Percentiles rank a stretch among this genome's conserved stretches.
These are phyloP conservation scores for Globisporangium uncinulatum DNA, from an alignment of 352 stramenopile species.

Conservation along the genomic window DNA sequence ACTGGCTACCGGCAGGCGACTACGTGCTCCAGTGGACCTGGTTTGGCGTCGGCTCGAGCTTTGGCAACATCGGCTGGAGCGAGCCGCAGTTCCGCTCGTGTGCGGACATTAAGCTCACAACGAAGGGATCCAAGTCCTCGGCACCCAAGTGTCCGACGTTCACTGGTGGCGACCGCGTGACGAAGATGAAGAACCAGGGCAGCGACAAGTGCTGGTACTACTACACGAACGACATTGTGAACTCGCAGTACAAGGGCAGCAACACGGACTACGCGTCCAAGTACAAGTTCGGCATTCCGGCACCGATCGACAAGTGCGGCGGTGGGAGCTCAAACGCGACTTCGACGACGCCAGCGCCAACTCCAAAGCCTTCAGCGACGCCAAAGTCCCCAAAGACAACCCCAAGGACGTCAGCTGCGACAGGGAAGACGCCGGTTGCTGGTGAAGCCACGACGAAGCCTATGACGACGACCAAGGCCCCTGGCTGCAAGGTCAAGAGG, in stretches of 20 bases:
- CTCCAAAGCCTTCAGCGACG: too few relatives aligned
- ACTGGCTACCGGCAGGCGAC: constrained; percentile 39
- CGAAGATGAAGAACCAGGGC: constrained; percentile 27
- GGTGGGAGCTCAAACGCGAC: too few relatives aligned
- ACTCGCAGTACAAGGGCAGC: constrained; percentile 29
- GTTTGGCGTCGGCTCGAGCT: constrained; percentile 37
- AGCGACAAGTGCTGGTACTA: constrained; percentile 55
- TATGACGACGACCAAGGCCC: too few relatives aligned
- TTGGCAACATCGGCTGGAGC: constrained; percentile 39
- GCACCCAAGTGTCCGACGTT: constrained; percentile 36
- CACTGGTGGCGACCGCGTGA: constrained; percentile 45
- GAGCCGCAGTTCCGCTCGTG: constrained; percentile 41
- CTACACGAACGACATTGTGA: constrained; percentile 34
- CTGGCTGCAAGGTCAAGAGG: too few relatives aligned
- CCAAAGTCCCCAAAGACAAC: too few relatives aligned
- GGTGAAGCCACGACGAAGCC: too few relatives aligned
- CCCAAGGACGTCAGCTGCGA: too few relatives aligned
- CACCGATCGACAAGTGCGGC: constrained; percentile 34
- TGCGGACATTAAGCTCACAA: constrained; percentile 46
- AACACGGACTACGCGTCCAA: constrained; percentile 24
- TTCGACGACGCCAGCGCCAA: too few relatives aligned
- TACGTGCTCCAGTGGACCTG: constrained; percentile 60
- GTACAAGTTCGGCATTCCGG: constrained; percentile 47
- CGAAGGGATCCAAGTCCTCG: constrained; percentile 12
- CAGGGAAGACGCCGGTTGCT: too few relatives aligned